Percentiles rank a stretch among this genome's conserved stretches.
Conservation (phyloP, 2,329 filamentous ascomycete genomes). For the Drechslera avenae region DNA sequence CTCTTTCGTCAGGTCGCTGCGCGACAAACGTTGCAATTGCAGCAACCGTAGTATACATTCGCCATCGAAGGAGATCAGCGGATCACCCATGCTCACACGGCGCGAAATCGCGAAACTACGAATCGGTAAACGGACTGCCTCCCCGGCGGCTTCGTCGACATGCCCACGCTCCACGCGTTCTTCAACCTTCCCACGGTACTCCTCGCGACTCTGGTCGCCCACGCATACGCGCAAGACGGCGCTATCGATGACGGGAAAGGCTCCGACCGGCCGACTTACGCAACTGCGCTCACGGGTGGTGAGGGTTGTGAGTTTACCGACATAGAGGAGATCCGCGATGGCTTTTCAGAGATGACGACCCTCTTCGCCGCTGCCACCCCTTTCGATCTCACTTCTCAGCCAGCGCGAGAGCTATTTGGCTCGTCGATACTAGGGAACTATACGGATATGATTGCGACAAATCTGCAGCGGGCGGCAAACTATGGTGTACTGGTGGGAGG, state of each 20-base stretch:
- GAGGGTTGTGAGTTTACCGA: constrained; percentile 37
- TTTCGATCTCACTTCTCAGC: constrained; percentile 28
- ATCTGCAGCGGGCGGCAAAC: constrained; percentile 36
- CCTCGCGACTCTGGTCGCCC: constrained; percentile 23
- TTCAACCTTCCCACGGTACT: constrained; percentile 32
- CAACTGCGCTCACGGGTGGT: constrained; percentile 37
- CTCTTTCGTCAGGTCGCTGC: neutral
- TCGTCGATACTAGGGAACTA: constrained; percentile 30
- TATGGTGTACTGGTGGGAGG: constrained; percentile 35
- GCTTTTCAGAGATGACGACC: constrained; percentile 42
- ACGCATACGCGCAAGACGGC: constrained; percentile 29
- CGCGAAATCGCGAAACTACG: neutral
- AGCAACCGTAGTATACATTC: neutral
- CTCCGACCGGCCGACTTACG: constrained; percentile 18
- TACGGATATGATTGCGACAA: constrained; percentile 35
- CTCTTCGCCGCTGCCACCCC: constrained; percentile 34
- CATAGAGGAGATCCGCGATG: constrained; percentile 33
- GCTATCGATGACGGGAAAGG: constrained; percentile 35
- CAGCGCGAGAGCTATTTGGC: constrained; percentile 40
- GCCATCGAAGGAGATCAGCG: constrained; percentile 8
- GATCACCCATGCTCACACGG: constrained; percentile 6
- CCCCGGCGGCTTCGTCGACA: constrained; percentile 14
- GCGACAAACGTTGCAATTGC: constrained; percentile 1
- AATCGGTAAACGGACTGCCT: constrained; percentile 3
- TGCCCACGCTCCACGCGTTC: constrained; percentile 30